Conservation (phyloP, 2,329 filamentous ascomycete genomes). For the Ambrosiella cleistominuta region DNA sequence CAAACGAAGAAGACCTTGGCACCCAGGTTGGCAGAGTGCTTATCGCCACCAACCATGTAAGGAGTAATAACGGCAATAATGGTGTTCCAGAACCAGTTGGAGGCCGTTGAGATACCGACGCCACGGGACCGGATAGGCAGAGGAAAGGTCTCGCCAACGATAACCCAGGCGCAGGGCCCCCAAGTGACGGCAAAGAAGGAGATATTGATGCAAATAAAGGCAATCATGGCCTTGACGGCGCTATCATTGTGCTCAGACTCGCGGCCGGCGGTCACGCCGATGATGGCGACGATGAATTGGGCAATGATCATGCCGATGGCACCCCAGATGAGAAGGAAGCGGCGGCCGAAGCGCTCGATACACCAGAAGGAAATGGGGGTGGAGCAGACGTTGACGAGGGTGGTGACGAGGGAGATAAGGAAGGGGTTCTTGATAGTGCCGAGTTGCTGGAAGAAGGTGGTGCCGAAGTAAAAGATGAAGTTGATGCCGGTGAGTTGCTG, state of each 20-base stretch:
- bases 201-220: constrained; percentile 84
- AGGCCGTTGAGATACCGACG: constrained; percentile 71
- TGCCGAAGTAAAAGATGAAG: constrained; percentile 82
- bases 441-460: constrained; percentile 64
- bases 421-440: constrained; percentile 63
- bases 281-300: constrained; percentile 72
- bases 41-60: constrained; percentile 44
- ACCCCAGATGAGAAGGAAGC: constrained; percentile 60
- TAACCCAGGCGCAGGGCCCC: constrained; percentile 65
- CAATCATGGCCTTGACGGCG: constrained; percentile 54
- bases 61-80: constrained; percentile 53
- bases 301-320: constrained; percentile 69
- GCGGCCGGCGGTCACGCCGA: constrained; percentile 45
- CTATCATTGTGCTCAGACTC: constrained; percentile 35
- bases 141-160: constrained; percentile 83
- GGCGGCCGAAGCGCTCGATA: constrained; percentile 67
- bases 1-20: constrained; percentile 61
- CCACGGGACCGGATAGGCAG: constrained; percentile 76
- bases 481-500: constrained; percentile 66
- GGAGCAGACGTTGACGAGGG: constrained; percentile 70
- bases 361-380: constrained; percentile 79
- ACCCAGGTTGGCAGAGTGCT: constrained; percentile 42
- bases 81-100: constrained; percentile 87
- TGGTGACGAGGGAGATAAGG: constrained; percentile 71
- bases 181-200: constrained; percentile 83